Evolutionary conservation across 192 early-diverging fungal species (phyloP).

Genomic region (Backusella tarrabulga): DNA sequence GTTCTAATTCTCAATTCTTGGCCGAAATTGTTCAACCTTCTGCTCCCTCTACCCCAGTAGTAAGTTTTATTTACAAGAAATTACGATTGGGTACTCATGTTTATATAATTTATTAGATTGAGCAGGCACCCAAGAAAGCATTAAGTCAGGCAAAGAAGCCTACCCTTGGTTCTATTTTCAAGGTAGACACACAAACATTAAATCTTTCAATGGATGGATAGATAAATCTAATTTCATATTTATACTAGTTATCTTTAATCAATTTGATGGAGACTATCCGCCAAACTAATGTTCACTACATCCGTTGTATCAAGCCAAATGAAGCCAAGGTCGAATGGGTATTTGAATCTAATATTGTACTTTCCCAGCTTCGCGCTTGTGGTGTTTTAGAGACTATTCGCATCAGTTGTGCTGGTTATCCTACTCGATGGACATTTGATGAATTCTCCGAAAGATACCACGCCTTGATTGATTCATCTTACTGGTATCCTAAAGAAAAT

Average conservation of each 20-base stretch:
- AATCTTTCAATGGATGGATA: not conserved
- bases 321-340: constrained; percentile 87
- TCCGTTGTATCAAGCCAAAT: constrained; percentile 99
- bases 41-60: constrained; percentile 41
- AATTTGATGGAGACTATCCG: constrained; percentile 94
- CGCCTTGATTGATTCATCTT: constrained; percentile 50
- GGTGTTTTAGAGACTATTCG: constrained; percentile 99
- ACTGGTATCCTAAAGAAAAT: constrained; percentile 42
- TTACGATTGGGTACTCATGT: not conserved
- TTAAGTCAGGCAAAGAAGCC: constrained; percentile 69
- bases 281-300: constrained; percentile 92
- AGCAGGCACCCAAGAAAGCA: constrained; percentile 39
- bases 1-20: constrained; percentile 77
- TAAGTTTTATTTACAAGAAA: not conserved
- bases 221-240: not conserved
- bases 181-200: constrained; percentile 25
- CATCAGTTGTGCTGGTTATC: constrained; percentile 98
- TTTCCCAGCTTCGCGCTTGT: constrained; percentile 93
- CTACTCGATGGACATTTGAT: constrained; percentile 84
- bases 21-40: constrained; percentile 68
- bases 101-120: not conserved
- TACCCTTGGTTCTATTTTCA: constrained; percentile 95
- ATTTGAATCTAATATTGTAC: constrained; percentile 93
- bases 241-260: constrained; percentile 66
- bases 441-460: constrained; percentile 88